phyloP scores from a whole-genome alignment of 208 protist species.

The Zelonia costaricensis region DNA sequence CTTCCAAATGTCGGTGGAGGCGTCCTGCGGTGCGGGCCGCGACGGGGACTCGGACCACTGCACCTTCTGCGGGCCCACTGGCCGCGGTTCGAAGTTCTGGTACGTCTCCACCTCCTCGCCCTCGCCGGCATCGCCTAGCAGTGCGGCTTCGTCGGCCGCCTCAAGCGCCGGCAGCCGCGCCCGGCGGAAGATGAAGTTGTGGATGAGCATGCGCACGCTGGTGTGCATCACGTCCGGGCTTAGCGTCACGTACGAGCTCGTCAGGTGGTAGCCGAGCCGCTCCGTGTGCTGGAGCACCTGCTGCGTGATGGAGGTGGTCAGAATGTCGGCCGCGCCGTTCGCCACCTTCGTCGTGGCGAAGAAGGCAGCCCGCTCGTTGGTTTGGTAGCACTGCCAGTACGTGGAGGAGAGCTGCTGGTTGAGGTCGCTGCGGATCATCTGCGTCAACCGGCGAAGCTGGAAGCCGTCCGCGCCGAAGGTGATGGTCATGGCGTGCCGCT shows the following conservation, averaged over 20 bases:
- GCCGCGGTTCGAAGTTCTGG: slow-evolving; percentile 59
- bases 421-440: slow-evolving; percentile 72
- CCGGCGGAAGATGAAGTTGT: slow-evolving; percentile 86
- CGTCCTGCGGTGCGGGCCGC: slow-evolving; percentile 33
- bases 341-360: slow-evolving; percentile 88
- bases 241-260: slow-evolving; percentile 78
- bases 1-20: slow-evolving; percentile 36
- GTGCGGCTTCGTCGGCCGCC: slow-evolving; percentile 47
- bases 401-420: slow-evolving; percentile 80
- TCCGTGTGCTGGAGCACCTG: slow-evolving; percentile 85
- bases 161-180: slow-evolving; percentile 53
- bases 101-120: slow-evolving; percentile 68
- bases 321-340: slow-evolving; percentile 81
- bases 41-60: slow-evolving; percentile 32
- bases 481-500: slow-evolving; percentile 88
- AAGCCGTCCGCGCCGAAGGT: slow-evolving; percentile 88
- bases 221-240: slow-evolving; percentile 87
- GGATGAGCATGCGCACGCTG: slow-evolving; percentile 86
- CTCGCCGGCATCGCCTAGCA: slow-evolving; percentile 31
- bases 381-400: slow-evolving; percentile 91
- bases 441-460: slow-evolving; percentile 67
- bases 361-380: slow-evolving; percentile 82
- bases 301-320: slow-evolving; percentile 86
- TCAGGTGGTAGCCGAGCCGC: slow-evolving; percentile 73
- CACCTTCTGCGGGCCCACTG: slow-evolving; percentile 61